Evolutionary conservation across 306 rosid genomes (phyloP), one percentile per base, ranked within the genome.

Genomic region (Phaseolus lunatus): DNA sequence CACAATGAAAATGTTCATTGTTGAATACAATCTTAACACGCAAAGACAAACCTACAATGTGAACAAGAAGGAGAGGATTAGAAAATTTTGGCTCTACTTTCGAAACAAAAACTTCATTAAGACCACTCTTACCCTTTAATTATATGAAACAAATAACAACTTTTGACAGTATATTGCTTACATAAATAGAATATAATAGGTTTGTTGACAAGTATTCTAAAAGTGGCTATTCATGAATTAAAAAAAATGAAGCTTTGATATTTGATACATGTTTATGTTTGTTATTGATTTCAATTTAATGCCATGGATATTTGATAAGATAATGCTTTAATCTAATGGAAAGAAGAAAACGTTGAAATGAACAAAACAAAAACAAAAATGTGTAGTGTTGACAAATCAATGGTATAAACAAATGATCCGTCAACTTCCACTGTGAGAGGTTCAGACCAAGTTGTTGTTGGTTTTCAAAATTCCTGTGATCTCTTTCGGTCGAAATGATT

Each of bases 91-190:
- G 65, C 20, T 78, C 48, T 48, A 54, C 83, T 80, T 81, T 88
- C 84, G 78, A 73, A 79, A 41, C 81, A 77, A 84, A 71, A 43
- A 59, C 53, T 80, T 78, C 71, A 33, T 57, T 66, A 72, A 63
- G 35, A 70, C 35, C n/a, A 20, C 12, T 58, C 54, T 79, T 48
- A 2, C 26, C 65, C 7, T 63, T 64, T 54, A n/a, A n/a, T 78
- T 67, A 45, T 39, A 72, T 44, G 80, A 57, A 78, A 76, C 86
- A 78, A 82, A 81, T 77, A 33, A 78, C 14, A 44, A 70, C 84
- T 88, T 87, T 92, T 87, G 90, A 89, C 93, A 82, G 44, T 22
- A 15, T 29, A 20, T 29, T 58, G 24, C 39, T 26, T 2, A 41
- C 35, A 15, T 75, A 80, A 31, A 31, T 31, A 31, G 0, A 56